These are phyloP conservation scores for Trametes gibbosa DNA, from an alignment of 768 basidiomycete species.

Conservation along the genomic window DNA sequence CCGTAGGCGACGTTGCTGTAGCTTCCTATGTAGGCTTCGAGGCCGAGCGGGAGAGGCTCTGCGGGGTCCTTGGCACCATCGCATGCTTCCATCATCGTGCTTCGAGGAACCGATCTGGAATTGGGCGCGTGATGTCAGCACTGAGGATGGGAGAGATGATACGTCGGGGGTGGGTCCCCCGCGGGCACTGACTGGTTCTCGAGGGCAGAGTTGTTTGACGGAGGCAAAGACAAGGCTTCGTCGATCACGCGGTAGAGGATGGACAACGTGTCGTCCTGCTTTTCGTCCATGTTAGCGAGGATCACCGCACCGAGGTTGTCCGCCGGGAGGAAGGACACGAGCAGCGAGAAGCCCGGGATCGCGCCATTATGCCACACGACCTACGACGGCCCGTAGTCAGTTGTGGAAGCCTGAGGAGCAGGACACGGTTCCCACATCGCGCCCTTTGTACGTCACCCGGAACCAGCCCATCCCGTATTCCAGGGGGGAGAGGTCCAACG, in stretches of 20 bases:
- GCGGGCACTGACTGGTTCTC: neutral
- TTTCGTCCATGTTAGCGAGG: slow-evolving; percentile 22
- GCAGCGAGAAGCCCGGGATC: slow-evolving; percentile 35
- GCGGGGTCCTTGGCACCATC: neutral
- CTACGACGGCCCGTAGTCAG: slow-evolving; percentile 21
- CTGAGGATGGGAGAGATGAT: neutral
- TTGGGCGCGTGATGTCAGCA: neutral
- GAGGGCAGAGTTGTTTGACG: neutral
- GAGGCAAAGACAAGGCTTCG: neutral
- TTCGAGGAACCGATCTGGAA: neutral
- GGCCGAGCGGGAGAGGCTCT: neutral
- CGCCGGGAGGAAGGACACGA: slow-evolving; percentile 33
- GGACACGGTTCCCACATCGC: slow-evolving; percentile 32
- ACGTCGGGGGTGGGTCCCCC: no score
- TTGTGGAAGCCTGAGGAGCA: neutral
- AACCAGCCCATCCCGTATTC: slow-evolving; percentile 46
- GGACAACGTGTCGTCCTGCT: neutral
- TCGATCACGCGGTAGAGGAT: slow-evolving; percentile 3
- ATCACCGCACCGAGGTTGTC: slow-evolving; percentile 35
- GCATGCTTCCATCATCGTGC: neutral
- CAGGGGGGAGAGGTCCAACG: slow-evolving; percentile 26
- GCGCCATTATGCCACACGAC: slow-evolving; percentile 34
- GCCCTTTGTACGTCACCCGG: slow-evolving; percentile 36
- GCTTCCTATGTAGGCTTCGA: slow-evolving; percentile 15
- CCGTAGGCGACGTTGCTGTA: slow-evolving; percentile 24